A percentile compares a stretch with the other conserved stretches of the same genome.
phyloP scores from a whole-genome alignment of 164 flowering plant genomes.

The Echeveria elegans region DNA sequence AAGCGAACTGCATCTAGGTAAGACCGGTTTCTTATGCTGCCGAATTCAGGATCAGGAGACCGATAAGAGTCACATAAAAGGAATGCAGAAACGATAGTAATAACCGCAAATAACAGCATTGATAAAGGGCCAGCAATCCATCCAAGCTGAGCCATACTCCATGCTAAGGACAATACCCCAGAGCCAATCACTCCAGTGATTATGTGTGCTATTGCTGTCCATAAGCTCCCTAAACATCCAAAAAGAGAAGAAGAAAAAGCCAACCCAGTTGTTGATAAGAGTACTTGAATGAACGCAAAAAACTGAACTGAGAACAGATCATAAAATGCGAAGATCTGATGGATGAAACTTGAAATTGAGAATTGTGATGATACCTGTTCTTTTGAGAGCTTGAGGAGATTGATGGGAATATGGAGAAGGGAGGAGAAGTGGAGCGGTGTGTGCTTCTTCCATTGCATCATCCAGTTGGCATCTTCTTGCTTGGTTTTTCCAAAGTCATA shows the following conservation, averaged over 20 bases:
- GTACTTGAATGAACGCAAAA: too few species aligned
- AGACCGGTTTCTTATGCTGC: constrained; percentile 30
- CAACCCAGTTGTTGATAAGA: too few species aligned
- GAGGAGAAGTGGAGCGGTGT: constrained; percentile 10
- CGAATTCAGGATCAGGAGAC: constrained; percentile 47
- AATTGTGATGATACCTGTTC: constrained; percentile 9
- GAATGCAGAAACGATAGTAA: constrained; percentile 36
- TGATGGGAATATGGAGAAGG: constrained; percentile 1
- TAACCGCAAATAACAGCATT: constrained; percentile 40
- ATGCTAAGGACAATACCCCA: constrained; percentile 71
- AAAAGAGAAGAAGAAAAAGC: neutral
- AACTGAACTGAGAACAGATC: too few species aligned
- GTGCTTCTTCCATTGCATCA: constrained; percentile 2
- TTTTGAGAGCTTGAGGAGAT: constrained; percentile 1
- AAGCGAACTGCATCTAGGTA: constrained; percentile 51
- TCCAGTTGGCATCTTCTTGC: neutral
- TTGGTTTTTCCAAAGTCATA: neutral
- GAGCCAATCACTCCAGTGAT: constrained; percentile 79
- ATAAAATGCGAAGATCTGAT: neutral
- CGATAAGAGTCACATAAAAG: constrained; percentile 50
- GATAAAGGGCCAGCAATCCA: constrained; percentile 66
- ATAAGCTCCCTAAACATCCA: constrained; percentile 33
- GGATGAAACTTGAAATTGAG: too few species aligned
- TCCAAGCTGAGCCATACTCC: constrained; percentile 71
- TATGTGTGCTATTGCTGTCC: constrained; percentile 71